Evolutionary conservation across 257 asterid genomes (phyloP).

Genomic region (Echites panduratus): DNA sequence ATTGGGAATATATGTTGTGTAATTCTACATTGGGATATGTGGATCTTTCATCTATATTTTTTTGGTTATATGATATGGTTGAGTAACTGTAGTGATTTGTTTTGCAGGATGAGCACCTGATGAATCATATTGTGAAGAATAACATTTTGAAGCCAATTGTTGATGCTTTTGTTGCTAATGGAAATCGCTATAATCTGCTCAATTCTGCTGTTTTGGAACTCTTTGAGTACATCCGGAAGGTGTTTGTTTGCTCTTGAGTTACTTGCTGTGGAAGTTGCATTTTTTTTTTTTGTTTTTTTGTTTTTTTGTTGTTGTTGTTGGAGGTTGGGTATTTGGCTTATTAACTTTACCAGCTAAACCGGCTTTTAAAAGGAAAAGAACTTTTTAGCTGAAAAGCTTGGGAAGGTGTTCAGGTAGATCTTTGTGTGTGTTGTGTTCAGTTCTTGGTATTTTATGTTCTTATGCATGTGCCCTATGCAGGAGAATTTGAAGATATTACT

Average conservation of each 20-base stretch:
- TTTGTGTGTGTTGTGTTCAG: neutral
- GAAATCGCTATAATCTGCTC: slow-evolving; percentile 88
- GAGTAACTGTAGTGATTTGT: neutral
- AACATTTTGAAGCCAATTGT: slow-evolving; percentile 78
- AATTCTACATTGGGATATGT: neutral
- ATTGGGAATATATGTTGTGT: neutral
- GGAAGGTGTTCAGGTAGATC: neutral
- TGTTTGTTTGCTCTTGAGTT: slow-evolving; percentile 20
- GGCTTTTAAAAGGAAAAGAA: neutral
- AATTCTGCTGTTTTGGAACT: slow-evolving; percentile 93
- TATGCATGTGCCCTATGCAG: slow-evolving; percentile 40
- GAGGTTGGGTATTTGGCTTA: neutral
- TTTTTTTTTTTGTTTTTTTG: no score
- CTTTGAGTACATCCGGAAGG: slow-evolving; percentile 83
- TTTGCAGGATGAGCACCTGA: slow-evolving; percentile 90
- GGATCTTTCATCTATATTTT: neutral
- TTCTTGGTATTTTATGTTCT: neutral
- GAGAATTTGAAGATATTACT: slow-evolving; percentile 76
- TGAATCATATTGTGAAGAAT: slow-evolving; percentile 72
- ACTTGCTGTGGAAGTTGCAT: neutral
- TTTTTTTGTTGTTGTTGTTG: no score
- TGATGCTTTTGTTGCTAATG: slow-evolving; percentile 79
- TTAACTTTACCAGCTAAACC: neutral
- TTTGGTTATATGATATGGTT: slow-evolving; percentile 8
- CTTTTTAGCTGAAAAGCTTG: neutral